These are phyloP conservation scores for Naganishia sp. DNA, from an alignment of 1,284 basidiomycete species.

Conservation along the genomic window DNA sequence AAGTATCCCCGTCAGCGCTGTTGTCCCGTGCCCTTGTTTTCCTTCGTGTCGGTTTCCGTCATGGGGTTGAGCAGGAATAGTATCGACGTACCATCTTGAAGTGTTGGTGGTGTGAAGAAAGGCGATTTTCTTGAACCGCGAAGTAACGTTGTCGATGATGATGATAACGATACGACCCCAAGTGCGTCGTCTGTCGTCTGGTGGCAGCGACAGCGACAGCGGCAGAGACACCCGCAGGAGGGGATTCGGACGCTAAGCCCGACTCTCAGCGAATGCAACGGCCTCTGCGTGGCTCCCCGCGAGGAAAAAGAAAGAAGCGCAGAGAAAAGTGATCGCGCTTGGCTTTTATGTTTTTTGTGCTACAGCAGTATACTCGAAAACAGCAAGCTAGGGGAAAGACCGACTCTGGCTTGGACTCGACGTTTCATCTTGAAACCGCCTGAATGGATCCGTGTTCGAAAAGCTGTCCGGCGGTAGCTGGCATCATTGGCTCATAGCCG, in stretches of 20 bases:
- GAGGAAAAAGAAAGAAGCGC: not conserved
- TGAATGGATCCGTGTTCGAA: too few relatives aligned
- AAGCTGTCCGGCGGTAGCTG: too few relatives aligned
- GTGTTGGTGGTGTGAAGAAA: conserved; percentile 32
- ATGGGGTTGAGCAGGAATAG: conserved; percentile 9
- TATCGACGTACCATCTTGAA: conserved; percentile 34
- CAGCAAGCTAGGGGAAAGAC: too few relatives aligned
- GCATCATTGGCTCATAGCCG: too few relatives aligned
- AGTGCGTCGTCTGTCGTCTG: not conserved
- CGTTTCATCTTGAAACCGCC: too few relatives aligned
- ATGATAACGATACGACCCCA: conserved; percentile 15
- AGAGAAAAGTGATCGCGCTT: not conserved
- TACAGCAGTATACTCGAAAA: conserved; percentile 1
- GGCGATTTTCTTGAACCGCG: conserved; percentile 13
- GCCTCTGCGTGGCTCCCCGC: too few relatives aligned
- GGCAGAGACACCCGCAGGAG: not conserved
- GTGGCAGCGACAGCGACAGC: not conserved
- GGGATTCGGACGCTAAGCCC: conserved; percentile 4
- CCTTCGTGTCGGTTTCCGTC: conserved; percentile 18
- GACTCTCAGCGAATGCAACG: conserved; percentile 13
- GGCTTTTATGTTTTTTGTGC: not conserved
- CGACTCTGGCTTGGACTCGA: too few relatives aligned
- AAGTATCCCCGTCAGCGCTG: conserved; percentile 15
- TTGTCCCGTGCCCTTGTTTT: conserved; percentile 1
- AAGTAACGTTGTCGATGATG: conserved; percentile 3